Base-by-base conservation (phyloP, 768 basidiomycete species). In the Rhizopogon roseolus region DNA sequence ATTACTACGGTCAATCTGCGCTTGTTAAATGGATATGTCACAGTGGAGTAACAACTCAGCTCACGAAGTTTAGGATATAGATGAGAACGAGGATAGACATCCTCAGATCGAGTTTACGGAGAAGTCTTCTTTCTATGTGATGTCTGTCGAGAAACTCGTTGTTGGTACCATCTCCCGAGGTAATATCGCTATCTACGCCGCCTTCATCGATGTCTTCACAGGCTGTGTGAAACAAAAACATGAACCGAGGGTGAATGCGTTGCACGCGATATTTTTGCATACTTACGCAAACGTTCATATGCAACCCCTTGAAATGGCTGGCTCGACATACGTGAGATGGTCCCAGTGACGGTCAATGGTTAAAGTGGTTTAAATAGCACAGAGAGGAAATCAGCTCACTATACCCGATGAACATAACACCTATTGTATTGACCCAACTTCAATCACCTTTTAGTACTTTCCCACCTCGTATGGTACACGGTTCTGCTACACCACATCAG, bases 1-100 rank as follows among this genome's bases (percentile, higher is more conserved):
- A 61, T 88, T 88, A 60, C 87, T 89, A 32, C 88, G 76, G 64
- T 89, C 88, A 53, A 89, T 79, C 79, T 86, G 49, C 17, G 16
- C 7, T 16, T 11, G 27, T 54, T 8, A 6, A 27, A 32, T 36
- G 32, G 27, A 6, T 27, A 32, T 34, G 27, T 13, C 36, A 52
- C 13, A 22, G 22, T 29, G 14, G 28, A 10, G 32, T 19, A 46
- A 42, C 14, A 29, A 29, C 28, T 41, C 9, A n/a, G 62, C 22
- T 67, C 50, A 71, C 67, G 46, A 63, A 70, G 60, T 71, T 72
- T 6, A 73, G 44, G 41, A 70, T 60, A 50, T 73, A 72, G 50
- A 72, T 69, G 9, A n/a, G n/a, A n/a, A n/a, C n/a, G n/a, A n/a
- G n/a, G n/a, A n/a, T n/a, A n/a, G n/a, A n/a, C n/a, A n/a, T 71